phyloP scores from a whole-genome alignment of 1,284 basidiomycete genomes.

The Golubevia pallescens region DNA sequence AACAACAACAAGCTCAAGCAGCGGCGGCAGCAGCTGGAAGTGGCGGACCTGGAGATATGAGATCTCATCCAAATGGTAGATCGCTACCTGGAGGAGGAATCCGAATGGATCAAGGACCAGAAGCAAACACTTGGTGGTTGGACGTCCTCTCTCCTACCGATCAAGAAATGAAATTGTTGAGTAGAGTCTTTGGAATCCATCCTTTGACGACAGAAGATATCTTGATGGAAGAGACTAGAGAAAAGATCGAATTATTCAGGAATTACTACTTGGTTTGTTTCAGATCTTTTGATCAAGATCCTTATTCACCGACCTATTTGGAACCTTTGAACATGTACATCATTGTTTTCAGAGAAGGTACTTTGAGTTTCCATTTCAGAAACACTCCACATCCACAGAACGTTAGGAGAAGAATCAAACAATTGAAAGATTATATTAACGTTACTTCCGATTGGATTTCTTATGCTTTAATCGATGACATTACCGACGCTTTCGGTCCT shows the following conservation, averaged over 20 bases:
- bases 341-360: conserved; percentile 98
- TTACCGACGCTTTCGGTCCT: conserved; percentile 98
- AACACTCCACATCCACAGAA: conserved; percentile 97
- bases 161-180: conserved; percentile 95
- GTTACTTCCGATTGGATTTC: conserved; percentile 99
- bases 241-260: conserved; percentile 98
- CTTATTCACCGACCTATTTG: conserved; percentile 93
- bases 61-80: background rate
- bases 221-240: conserved; percentile 97
- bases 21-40: too few relatives aligned
- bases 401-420: conserved; percentile 96
- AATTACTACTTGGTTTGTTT: conserved; percentile 99
- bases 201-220: conserved; percentile 99
- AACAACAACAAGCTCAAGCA: too few relatives aligned
- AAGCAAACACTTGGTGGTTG: conserved; percentile 94
- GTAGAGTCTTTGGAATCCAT: conserved; percentile 88
- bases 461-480: conserved; percentile 98
- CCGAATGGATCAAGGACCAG: conserved; percentile 65
- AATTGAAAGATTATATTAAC: conserved; percentile 98
- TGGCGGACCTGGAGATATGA: too few relatives aligned
- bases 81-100: conserved; percentile 48
- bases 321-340: conserved; percentile 99
- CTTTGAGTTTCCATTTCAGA: conserved; percentile 89
- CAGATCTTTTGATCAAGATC: conserved; percentile 98
- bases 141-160: conserved; percentile 94